Evolutionary conservation across 2,329 filamentous ascomycete genomes (phyloP), one percentile per base, ranked within the genome.

Genomic region (Neofusicoccum kwambonambiense): DNA sequence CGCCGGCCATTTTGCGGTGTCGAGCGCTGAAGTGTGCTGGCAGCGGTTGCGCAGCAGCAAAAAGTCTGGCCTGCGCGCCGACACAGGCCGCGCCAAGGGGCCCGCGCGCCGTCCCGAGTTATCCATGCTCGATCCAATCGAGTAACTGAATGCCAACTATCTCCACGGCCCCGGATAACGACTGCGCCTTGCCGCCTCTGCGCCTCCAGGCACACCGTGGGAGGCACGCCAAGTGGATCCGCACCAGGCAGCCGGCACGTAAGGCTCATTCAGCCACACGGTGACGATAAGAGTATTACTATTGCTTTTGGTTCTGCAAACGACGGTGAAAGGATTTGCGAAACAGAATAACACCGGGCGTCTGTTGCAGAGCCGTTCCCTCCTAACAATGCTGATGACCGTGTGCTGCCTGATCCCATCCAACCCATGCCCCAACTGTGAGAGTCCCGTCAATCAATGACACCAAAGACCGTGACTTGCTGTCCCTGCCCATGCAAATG

Each of bases 121-220:
- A 34, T 57, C 52, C 52, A 45, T 31, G 52, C 56, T 47, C 56
- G 42, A 60, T 60, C 56, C 56, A 47, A 60, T 60, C 42, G 56
- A 60, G 56, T 60, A 60, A 60, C 39, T 8, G n/a, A 15, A 12
- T n/a, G n/a, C 7, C n/a, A 44, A 44, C 39, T 27, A n/a, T 31
- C 39, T 41, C 54, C 54, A 41, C 17, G 37, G 56, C 39, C 56
- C 56, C 56, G 42, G 56, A 60, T 60, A 60, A 60, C 54, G 42
- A 34, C 41, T 47, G 52, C 52, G 52, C 52, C 52, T 11, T 56
- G 52, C 52, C 12, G n/a, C n/a, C 34, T n/a, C 50, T 54, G 50
- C 31, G 50, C 35, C 50, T 54, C 34, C 44, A 39, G 27, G 27
- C 27, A 31, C 27, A 39, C 37, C 11, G 13, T 39, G 37, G 13